Conservation (phyloP, 805 yeast species). For the Kodamaea restingae region DNA sequence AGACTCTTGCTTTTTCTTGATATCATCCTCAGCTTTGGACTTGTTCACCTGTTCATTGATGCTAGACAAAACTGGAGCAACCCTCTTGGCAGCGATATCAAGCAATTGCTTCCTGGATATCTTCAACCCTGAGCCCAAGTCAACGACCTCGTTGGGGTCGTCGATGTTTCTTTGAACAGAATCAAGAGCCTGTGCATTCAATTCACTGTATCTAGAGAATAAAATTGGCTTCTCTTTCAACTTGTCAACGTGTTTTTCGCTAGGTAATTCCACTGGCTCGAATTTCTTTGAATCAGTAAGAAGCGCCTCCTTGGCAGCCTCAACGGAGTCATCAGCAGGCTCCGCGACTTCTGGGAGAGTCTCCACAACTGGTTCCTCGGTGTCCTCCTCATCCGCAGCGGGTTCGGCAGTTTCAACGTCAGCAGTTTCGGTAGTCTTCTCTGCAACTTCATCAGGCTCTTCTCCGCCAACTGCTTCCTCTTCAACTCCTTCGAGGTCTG, state of each 20-base stretch:
- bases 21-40: conserved; percentile 41
- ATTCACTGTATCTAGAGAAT: conserved; percentile 45
- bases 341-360: conserved; percentile 11
- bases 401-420: no score
- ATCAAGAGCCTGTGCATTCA: conserved; percentile 45
- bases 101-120: conserved; percentile 53
- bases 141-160: conserved; percentile 47
- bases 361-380: background rate
- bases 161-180: conserved; percentile 43
- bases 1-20: conserved; percentile 36
- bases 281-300: conserved; percentile 18
- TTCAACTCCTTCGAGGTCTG: no score
- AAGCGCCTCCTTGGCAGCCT: conserved; percentile 9
- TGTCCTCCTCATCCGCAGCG: conserved; percentile 2
- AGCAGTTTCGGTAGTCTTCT: conserved; percentile 1
- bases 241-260: conserved; percentile 32
- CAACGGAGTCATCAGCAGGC: conserved; percentile 8
- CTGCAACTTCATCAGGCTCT: conserved; percentile 6
- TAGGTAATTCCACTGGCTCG: conserved; percentile 34
- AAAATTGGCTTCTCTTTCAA: conserved; percentile 47
- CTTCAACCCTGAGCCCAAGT: conserved; percentile 51
- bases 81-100: conserved; percentile 52
- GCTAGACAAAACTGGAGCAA: conserved; percentile 49
- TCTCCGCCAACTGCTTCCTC: conserved; percentile 8
- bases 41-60: conserved; percentile 49